Base-by-base conservation (phyloP, 2,329 filamentous ascomycete species). In the Sclerotiophoma versabilis region DNA sequence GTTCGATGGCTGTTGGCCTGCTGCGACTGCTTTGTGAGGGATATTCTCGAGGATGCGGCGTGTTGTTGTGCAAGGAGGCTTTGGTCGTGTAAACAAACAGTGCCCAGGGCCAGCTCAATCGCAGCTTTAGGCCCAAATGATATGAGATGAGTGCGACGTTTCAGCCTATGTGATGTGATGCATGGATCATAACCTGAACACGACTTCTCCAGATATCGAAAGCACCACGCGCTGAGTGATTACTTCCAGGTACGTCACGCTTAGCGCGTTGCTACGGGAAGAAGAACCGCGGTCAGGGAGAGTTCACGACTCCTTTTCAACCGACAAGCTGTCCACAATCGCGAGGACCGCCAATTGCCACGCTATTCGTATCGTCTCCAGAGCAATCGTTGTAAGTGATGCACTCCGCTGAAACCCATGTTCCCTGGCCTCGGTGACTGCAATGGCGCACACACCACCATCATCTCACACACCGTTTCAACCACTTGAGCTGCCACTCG, bases 381-480 rank as follows among this genome's bases (percentile, higher is more conserved):
- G 42, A 38, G 42, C 54, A 54, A 34, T 57, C 54, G 54, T 59
- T 63, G 62, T 66, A 58, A 66, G 63, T 63, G 45, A 49, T 54
- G 51, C 49, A 53, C 51, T 48, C 51, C 41, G 29, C 51, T 54
- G 51, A 54, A 53, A 55, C 61, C 43, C 34, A 37, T 53, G 27
- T 62, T 62, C 61, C 62, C 61, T 60, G 61, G 29, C 34, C 51
- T 49, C 51, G 41, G 47, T 56, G 47, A 36, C 53, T 47, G 29
- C 46, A 47, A 38, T 50, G 47, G 52, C 53, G 53, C 53, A 65
- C 62, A 59, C 51, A 65, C 65, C 63, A 59, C 39, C 54, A 59
- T 61, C 64, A 62, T 65, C 64, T 66, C 65, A 46, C 59, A 60
- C 62, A 46, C 46, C 38, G 57, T 60, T 63, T 58, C 63, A 39